These are phyloP conservation scores for Fusarium pininemorale DNA, from an alignment of 2,329 filamentous ascomycete species.

Conservation along the genomic window DNA sequence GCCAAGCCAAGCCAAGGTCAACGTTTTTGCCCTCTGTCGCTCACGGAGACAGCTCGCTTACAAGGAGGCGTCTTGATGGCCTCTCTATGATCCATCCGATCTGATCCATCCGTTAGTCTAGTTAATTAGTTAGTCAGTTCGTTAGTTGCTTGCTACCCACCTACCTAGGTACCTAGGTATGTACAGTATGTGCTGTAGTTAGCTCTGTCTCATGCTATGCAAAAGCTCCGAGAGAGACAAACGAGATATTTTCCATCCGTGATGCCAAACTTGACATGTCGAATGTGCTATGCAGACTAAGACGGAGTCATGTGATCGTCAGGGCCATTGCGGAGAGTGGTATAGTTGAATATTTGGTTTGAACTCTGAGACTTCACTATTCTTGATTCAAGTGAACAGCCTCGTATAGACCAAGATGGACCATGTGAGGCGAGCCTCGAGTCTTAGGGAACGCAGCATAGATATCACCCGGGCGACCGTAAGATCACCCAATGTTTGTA, in stretches of 20 bases:
- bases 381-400: background rate
- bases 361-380: background rate
- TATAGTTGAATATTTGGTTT: background rate
- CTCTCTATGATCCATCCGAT: background rate
- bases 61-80: background rate
- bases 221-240: slow-evolving; percentile 17
- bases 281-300: background rate
- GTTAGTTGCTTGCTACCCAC: background rate
- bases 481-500: background rate
- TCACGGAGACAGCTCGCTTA: background rate
- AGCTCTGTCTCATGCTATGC: slow-evolving; percentile 1
- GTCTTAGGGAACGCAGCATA: background rate
- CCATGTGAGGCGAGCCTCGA: background rate
- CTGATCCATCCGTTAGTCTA: background rate
- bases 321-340: background rate
- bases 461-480: background rate
- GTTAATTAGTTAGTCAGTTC: background rate
- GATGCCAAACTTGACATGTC: background rate
- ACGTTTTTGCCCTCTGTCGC: background rate
- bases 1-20: background rate
- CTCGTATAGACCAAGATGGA: background rate
- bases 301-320: background rate
- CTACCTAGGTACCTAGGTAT: background rate
- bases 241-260: background rate
- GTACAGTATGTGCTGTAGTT: background rate